Conservation (phyloP, 306 rosid genomes). For the Trifolium subterraneum region DNA sequence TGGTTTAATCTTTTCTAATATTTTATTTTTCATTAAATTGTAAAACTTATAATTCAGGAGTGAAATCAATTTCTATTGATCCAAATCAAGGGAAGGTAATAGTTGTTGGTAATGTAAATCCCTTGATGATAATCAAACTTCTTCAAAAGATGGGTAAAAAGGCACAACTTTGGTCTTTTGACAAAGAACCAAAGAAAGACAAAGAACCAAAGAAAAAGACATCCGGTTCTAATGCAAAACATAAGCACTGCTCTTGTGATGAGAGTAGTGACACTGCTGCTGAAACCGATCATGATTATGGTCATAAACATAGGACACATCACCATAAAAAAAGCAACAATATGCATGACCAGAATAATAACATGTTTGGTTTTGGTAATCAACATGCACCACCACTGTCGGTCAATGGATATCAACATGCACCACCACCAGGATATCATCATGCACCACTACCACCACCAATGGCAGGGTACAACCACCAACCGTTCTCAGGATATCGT, state of each 20-base stretch:
- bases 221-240: not conserved
- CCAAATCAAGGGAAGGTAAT: conserved; percentile 34
- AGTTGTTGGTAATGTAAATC: conserved; percentile 33
- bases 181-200: conserved; percentile 18
- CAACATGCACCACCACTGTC: not conserved
- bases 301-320: not conserved
- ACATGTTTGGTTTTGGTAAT: not conserved
- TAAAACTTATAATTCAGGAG: conserved; percentile 24
- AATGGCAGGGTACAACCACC: not conserved
- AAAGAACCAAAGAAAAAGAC: conserved; percentile 9
- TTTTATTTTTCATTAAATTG: conserved; percentile 1
- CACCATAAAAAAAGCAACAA: not conserved
- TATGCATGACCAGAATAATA: not conserved
- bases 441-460: not conserved
- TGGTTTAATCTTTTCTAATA: not conserved
- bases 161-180: conserved; percentile 40
- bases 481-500: conserved; percentile 5
- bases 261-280: not conserved
- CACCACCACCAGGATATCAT: not conserved
- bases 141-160: conserved; percentile 38
- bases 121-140: conserved; percentile 22
- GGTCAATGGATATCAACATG: not conserved
- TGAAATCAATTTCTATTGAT: conserved; percentile 34
- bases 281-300: not conserved
- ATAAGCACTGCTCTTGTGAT: not conserved